Percentiles rank a stretch among this genome's conserved stretches.
Conservation (phyloP, 139 green algal genomes). For the Tetratostichococcus sp. region DNA sequence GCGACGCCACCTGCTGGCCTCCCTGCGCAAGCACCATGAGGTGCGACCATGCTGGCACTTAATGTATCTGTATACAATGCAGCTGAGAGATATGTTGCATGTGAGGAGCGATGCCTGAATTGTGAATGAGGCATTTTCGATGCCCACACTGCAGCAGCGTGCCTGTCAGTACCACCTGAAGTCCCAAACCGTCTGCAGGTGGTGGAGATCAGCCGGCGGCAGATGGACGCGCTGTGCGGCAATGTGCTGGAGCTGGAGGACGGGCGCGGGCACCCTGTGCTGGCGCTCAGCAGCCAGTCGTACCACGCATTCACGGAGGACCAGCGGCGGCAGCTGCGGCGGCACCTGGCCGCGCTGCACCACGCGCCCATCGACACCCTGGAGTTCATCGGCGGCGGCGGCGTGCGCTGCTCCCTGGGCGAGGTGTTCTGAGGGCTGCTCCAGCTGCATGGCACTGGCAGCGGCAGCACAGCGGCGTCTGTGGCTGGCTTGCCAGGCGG, state of each 20-base stretch:
- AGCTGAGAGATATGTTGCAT: no score
- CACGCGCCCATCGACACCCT: slow-evolving; percentile 90
- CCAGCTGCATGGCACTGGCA: background rate
- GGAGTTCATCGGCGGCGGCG: slow-evolving; percentile 85
- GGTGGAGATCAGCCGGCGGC: slow-evolving; percentile 78
- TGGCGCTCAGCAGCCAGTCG: slow-evolving; percentile 80
- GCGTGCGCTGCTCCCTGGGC: slow-evolving; percentile 86
- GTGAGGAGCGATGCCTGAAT: no score
- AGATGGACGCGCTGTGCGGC: slow-evolving; percentile 88
- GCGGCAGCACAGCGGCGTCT: no score
- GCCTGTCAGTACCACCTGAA: no score
- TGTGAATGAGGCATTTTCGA: no score
- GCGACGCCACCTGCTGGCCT: slow-evolving; percentile 56
- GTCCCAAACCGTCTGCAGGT: slow-evolving; percentile 36
- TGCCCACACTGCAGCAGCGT: no score
- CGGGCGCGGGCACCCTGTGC: slow-evolving; percentile 70
- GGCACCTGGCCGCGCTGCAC: slow-evolving; percentile 72
- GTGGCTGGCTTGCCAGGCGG: no score
- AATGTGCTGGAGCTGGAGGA: slow-evolving; percentile 91
- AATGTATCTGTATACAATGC: no score
- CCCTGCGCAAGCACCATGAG: slow-evolving; percentile 43
- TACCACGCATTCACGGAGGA: slow-evolving; percentile 86
- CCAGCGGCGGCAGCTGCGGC: slow-evolving; percentile 52
- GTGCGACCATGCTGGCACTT: slow-evolving; percentile 6
- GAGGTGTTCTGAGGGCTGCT: slow-evolving; percentile 76